A percentile compares a stretch with the other conserved stretches of the same genome.
These are phyloP conservation scores for Magnaporthiopsis incrustans DNA, from an alignment of 2,329 filamentous ascomycete species.

Conservation along the genomic window DNA sequence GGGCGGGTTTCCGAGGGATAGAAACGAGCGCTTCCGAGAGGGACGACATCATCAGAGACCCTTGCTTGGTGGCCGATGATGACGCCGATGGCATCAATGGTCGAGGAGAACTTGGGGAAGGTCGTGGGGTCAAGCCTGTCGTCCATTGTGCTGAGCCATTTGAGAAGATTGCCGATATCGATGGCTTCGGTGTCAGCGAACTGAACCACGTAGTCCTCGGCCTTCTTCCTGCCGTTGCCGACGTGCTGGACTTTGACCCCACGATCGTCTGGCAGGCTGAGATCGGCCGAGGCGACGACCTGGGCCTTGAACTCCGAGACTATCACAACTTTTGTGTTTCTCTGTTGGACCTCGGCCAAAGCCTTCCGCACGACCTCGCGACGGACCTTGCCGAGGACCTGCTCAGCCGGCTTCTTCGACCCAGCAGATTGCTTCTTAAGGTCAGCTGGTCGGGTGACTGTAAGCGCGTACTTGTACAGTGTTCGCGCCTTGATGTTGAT, in stretches of 20 bases:
- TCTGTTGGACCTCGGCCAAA: constrained; percentile 20
- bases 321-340: constrained; percentile 24
- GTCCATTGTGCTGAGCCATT: constrained; percentile 35
- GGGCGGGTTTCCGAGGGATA: constrained; percentile 31
- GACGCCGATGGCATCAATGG: constrained; percentile 43
- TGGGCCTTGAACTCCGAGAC: constrained; percentile 35
- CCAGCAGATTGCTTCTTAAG: constrained; percentile 28
- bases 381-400: constrained; percentile 14
- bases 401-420: constrained; percentile 13
- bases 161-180: constrained; percentile 30
- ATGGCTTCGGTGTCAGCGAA: constrained; percentile 32
- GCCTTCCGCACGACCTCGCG: constrained; percentile 11
- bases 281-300: constrained; percentile 30
- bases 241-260: constrained; percentile 27
- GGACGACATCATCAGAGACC: constrained; percentile 27
- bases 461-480: constrained; percentile 34
- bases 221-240: constrained; percentile 20
- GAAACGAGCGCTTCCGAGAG: constrained; percentile 39
- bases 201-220: constrained; percentile 30
- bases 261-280: constrained; percentile 29
- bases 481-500: constrained; percentile 28
- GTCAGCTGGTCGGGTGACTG: constrained; percentile 6
- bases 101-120: constrained; percentile 41
- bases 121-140: constrained; percentile 23
- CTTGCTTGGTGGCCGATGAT: constrained; percentile 37